Percentiles rank a stretch among this genome's conserved stretches.
phyloP scores from a whole-genome alignment of 2,329 filamentous ascomycete genomes.

The Dothideomycetidae sp. region DNA sequence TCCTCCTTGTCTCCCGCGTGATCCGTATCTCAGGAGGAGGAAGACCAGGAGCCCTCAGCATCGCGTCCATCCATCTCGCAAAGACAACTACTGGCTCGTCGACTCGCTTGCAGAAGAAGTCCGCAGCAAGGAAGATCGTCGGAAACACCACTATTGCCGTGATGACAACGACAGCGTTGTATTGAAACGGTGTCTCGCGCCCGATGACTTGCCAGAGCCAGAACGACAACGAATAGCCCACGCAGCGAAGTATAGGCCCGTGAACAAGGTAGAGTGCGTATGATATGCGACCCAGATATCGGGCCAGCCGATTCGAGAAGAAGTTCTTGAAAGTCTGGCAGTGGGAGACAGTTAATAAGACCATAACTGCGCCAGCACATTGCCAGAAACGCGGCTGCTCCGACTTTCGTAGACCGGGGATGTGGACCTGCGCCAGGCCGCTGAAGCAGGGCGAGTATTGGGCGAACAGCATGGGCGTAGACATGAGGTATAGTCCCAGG shows the following conservation, averaged over 20 bases:
- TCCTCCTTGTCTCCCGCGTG: neutral
- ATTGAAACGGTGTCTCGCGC: slow-evolving; percentile 30
- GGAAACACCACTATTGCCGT: slow-evolving; percentile 37
- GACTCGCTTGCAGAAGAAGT: slow-evolving; percentile 42
- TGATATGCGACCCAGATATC: slow-evolving; percentile 45
- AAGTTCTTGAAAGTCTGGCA: slow-evolving; percentile 34
- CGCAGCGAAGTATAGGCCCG: slow-evolving; percentile 39
- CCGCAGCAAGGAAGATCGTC: slow-evolving; percentile 39
- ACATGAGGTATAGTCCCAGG: slow-evolving; percentile 40
- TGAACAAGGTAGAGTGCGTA: slow-evolving; percentile 48
- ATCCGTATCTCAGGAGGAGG: slow-evolving; percentile 2
- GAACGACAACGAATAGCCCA: slow-evolving; percentile 38
- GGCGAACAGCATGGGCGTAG: slow-evolving; percentile 29
- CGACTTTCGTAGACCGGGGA: slow-evolving; percentile 30
- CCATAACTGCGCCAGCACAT: slow-evolving; percentile 32
- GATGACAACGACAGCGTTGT: slow-evolving; percentile 35
- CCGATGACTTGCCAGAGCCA: slow-evolving; percentile 36
- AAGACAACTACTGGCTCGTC: slow-evolving; percentile 43
- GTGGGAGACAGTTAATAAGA: slow-evolving; percentile 37
- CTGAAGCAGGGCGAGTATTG: slow-evolving; percentile 39
- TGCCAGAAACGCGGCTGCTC: slow-evolving; percentile 44
- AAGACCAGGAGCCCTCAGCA: slow-evolving; percentile 2
- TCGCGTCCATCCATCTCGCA: slow-evolving; percentile 39
- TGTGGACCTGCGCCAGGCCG: slow-evolving; percentile 35
- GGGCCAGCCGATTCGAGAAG: slow-evolving; percentile 35